Evolutionary conservation across 345 rosid species (phyloP).

Genomic region (Gossypium anomalum): DNA sequence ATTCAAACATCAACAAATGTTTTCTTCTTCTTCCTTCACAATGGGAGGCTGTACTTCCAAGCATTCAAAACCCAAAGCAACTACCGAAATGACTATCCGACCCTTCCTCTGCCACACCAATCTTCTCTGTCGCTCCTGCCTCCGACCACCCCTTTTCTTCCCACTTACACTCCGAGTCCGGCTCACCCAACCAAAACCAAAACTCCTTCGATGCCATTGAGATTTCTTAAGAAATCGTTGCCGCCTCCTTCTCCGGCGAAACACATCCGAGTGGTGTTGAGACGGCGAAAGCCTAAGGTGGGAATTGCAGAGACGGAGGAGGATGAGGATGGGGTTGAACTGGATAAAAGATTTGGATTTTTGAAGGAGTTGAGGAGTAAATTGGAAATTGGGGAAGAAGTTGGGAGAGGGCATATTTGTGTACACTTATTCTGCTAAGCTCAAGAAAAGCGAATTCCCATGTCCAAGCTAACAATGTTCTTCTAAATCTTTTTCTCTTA

Average conservation of each 20-base stretch:
- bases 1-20: too few species aligned
- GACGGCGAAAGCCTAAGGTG: constrained; percentile 18
- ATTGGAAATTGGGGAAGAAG: too few species aligned
- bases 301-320: too few species aligned
- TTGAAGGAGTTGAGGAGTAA: too few species aligned
- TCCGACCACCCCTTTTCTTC: constrained; percentile 35
- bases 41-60: constrained; percentile 80
- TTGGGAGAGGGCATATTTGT: too few species aligned
- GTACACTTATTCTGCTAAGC: too few species aligned
- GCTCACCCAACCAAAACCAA: constrained; percentile 43
- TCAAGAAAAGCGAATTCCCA: too few species aligned
- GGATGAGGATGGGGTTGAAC: too few species aligned
- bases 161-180: constrained; percentile 60
- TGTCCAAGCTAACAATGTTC: too few species aligned
- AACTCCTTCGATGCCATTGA: constrained; percentile 60
- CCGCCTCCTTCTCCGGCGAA: constrained; percentile 93
- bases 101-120: constrained; percentile 24
- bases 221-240: constrained; percentile 60
- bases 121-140: constrained; percentile 24
- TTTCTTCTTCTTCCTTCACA: background rate
- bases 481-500: too few species aligned
- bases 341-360: too few species aligned
- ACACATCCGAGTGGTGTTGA: constrained; percentile 65
- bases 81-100: constrained; percentile 25
- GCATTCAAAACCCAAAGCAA: constrained; percentile 48